Percentiles rank a stretch among this genome's conserved stretches.
These are phyloP conservation scores for Fusarium sp. DNA, from an alignment of 2,329 filamentous ascomycete genomes.

Conservation along the genomic window DNA sequence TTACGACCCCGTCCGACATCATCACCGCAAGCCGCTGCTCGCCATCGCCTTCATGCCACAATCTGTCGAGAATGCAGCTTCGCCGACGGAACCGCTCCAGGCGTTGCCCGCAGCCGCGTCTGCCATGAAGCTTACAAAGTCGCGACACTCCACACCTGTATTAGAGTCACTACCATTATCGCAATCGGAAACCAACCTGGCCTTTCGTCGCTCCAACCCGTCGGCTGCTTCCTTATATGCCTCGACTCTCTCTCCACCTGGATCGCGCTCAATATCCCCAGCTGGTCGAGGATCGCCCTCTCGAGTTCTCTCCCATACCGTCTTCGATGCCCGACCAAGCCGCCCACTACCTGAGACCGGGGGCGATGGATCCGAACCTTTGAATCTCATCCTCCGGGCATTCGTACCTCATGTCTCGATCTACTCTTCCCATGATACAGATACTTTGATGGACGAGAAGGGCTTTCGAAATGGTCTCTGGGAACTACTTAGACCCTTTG, in stretches of 20 bases:
- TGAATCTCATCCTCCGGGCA: constrained; percentile 78
- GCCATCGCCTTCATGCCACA: constrained; percentile 71
- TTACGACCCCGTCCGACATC: constrained; percentile 14
- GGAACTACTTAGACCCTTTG: constrained; percentile 89
- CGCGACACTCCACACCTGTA: constrained; percentile 66
- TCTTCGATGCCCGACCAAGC: constrained; percentile 61
- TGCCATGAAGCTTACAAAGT: constrained; percentile 67
- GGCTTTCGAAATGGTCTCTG: constrained; percentile 85
- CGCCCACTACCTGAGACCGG: constrained; percentile 57
- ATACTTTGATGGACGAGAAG: constrained; percentile 82
- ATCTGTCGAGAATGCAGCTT: constrained; percentile 66
- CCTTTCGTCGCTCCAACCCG: constrained; percentile 64
- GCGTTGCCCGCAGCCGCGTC: constrained; percentile 74
- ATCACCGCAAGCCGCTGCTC: constrained; percentile 15
- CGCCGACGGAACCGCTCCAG: constrained; percentile 73
- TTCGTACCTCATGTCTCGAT: constrained; percentile 92
- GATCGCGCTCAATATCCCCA: constrained; percentile 75
- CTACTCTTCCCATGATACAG: constrained; percentile 86
- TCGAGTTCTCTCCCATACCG: constrained; percentile 65
- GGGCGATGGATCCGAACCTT: constrained; percentile 62
- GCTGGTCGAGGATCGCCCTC: constrained; percentile 68
- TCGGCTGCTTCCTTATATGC: constrained; percentile 71
- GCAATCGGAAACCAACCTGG: constrained; percentile 63
- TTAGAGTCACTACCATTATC: constrained; percentile 58
- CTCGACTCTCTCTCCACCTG: constrained; percentile 73